A percentile compares a stretch with the other conserved stretches of the same genome.
Conservation (phyloP, 805 yeast species). For the Grigorovia yakushimaensis region DNA sequence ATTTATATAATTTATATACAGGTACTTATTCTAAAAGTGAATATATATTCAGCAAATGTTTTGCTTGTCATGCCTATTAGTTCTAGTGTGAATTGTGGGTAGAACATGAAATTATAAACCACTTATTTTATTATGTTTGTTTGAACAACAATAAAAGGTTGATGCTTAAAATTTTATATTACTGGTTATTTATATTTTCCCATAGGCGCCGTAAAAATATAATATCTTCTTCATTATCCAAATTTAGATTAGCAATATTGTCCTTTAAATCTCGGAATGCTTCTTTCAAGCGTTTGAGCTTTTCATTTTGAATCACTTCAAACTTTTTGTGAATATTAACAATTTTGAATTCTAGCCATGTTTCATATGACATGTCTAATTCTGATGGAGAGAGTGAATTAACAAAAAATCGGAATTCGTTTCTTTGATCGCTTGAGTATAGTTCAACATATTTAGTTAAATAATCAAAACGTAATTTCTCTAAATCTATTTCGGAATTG, state of each 20-base stretch:
- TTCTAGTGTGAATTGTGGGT: too few species aligned
- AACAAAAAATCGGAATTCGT: slow-evolving; percentile 53
- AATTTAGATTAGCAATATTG: slow-evolving; percentile 8
- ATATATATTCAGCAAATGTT: not conserved
- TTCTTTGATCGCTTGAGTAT: slow-evolving; percentile 48
- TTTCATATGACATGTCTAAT: slow-evolving; percentile 54
- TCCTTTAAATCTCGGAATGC: slow-evolving; percentile 11
- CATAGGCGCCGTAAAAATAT: not conserved
- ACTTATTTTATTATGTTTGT: too few species aligned
- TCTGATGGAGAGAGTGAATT: slow-evolving; percentile 63
- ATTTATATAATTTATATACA: not conserved
- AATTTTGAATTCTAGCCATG: slow-evolving; percentile 53
- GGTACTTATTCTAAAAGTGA: not conserved
- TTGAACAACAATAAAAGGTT: too few species aligned
- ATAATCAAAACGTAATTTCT: slow-evolving; percentile 19
- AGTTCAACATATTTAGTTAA: slow-evolving; percentile 20
- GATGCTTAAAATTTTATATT: too few species aligned
- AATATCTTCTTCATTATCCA: slow-evolving; percentile 7
- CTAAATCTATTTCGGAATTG: slow-evolving; percentile 3
- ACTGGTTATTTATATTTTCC: not conserved
- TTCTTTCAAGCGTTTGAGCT: slow-evolving; percentile 35
- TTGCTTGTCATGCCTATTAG: not conserved
- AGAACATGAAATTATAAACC: too few species aligned
- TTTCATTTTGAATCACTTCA: slow-evolving; percentile 40
- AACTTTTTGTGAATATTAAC: slow-evolving; percentile 40